Base-by-base conservation (phyloP, 495 filamentous ascomycete genomes). In the Lasiosphaeria ovina region DNA sequence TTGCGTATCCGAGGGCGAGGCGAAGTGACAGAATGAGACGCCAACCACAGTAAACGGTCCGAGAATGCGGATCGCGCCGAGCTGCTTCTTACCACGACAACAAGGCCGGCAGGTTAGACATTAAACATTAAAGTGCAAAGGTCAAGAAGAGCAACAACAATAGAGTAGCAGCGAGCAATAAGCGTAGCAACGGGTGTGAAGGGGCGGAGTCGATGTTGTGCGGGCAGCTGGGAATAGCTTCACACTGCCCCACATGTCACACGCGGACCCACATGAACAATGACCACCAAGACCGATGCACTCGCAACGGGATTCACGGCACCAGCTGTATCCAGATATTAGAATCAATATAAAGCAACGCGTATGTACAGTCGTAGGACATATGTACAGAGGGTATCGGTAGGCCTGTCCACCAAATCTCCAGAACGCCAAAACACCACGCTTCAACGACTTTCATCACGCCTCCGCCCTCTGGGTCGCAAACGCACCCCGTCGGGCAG, bases 381-480 rank as follows among this genome's bases (percentile, higher is more conserved):
- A 57, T 63, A 65, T 71, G 64, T 69, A 65, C 66, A 71, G 51
- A 40, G 68, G 68, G 68, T 68, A 70, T 70, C 65, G 66, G 60
- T 61, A 54, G 35, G 59, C 53, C 63, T 56, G 58, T 55, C 63
- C 62, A 59, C 62, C 65, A 57, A 44, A 32, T 52, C 57, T 60
- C 62, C 61, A 52, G 51, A 71, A 67, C 67, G 59, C 69, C 69
- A 65, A 45, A 65, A 63, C 56, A 51, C 56, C 56, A 36, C 11
- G 17, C 33, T 8, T 11, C 8, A 35, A 57, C 35, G 53, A 42
- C 63, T 51, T 24, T 64, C 64, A 24, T 34, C 55, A 31, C 65
- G 66, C 64, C 69, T 76, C 54, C 75, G 66, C 48, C 67, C 64
- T 49, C 69, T 75, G 1, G 69, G 69, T 60, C 70, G 74, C 31